Conservation (phyloP, 78 protist species). For the Dictyostelium discoideum region DNA sequence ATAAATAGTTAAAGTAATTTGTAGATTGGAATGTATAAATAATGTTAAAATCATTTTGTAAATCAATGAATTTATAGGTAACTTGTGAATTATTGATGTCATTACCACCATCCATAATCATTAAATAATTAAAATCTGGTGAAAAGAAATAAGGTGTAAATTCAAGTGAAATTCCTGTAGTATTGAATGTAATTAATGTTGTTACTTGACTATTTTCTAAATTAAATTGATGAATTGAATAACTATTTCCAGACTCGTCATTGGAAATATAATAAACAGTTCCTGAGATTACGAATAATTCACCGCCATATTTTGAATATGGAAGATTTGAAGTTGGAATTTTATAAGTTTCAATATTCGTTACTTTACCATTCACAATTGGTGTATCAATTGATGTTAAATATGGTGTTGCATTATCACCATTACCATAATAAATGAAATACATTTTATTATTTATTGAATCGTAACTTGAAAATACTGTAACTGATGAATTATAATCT, state of each 20-base stretch:
- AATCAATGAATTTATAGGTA: neutral
- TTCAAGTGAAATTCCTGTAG: neutral
- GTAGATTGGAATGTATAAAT: neutral
- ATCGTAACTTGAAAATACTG: neutral
- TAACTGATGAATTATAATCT: neutral
- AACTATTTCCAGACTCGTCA: neutral
- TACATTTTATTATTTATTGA: neutral
- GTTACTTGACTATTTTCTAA: neutral
- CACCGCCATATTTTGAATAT: neutral
- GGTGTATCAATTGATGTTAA: neutral
- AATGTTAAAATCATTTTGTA: neutral
- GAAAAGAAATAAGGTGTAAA: neutral
- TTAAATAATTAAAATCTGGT: neutral
- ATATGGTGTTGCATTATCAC: neutral
- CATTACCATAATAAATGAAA: neutral
- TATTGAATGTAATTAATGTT: neutral
- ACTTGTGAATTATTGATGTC: neutral
- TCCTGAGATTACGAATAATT: neutral
- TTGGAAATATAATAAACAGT: neutral
- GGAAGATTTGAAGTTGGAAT: neutral
- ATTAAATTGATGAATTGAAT: neutral
- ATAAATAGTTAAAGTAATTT: neutral
- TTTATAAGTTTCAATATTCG: neutral
- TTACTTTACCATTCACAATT: neutral
- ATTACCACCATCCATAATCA: neutral